A percentile compares a stretch with the other conserved stretches of the same genome.
phyloP scores from a whole-genome alignment of 2,329 filamentous ascomycete species.

The Fusarium sp. region DNA sequence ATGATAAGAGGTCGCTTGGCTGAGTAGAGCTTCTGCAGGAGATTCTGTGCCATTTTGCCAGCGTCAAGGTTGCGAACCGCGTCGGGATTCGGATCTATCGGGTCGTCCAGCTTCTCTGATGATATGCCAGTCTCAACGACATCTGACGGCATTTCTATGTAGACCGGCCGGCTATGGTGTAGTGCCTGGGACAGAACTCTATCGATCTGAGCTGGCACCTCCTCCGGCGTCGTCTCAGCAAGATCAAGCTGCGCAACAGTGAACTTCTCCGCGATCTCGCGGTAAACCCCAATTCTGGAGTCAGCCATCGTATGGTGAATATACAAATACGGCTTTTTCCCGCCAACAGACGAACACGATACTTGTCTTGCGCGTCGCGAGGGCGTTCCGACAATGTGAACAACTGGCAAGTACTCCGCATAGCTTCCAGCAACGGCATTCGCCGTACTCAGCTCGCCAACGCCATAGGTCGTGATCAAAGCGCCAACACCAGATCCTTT shows the following conservation, averaged over 20 bases:
- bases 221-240: not conserved
- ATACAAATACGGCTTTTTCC: not conserved
- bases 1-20: not conserved
- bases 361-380: not conserved
- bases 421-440: constrained; percentile 22
- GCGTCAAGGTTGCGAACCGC: rapidly evolving
- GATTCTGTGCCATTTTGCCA: rapidly evolving
- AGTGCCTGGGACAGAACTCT: not conserved
- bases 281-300: not conserved
- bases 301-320: constrained; percentile 13
- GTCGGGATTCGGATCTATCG: not conserved
- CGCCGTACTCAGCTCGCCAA: constrained; percentile 12
- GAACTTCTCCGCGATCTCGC: constrained; percentile 11
- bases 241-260: constrained; percentile 14
- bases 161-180: not conserved
- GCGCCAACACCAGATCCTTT: not conserved
- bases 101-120: not conserved
- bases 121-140: not conserved
- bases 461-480: constrained; percentile 5
- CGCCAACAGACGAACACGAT: rapidly evolving
- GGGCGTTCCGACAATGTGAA: constrained; percentile 18
- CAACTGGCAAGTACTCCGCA: not conserved
- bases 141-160: constrained; percentile 14
- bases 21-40: not conserved
- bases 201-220: not conserved